Evolutionary conservation across 108 stramenopile genomes (phyloP), one percentile per base, ranked within the genome.

Genomic region (Nitzschia palea): DNA sequence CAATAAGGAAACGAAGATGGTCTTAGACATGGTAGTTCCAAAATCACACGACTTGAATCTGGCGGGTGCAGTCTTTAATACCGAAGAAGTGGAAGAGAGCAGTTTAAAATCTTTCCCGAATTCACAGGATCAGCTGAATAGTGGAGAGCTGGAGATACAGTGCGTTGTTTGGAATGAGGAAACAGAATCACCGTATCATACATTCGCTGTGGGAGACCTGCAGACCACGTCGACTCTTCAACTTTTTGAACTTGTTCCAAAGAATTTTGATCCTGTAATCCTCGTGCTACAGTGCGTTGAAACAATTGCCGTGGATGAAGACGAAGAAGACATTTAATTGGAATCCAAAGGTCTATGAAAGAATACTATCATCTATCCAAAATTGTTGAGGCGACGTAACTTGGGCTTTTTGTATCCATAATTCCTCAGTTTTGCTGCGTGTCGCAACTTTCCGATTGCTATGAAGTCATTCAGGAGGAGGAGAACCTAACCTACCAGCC

Each of bases 271-370:
- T 42, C 75, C 75, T 4, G 64, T 76, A 27, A 47, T 42, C 43
- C n/a, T 76, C 14, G 25, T 55, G 23, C 6, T 76, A 26, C 75
- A 64, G 43, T 50, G 55, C 27, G 53, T 33, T n/a, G 67, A 76
- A 48, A 30, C 42, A 2, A 40, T 58, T 1, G 32, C 34, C 30
- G 55, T 69, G 26, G 68, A 68, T 22, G 67, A 68, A 4, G 75
- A 76, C 35, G 67, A 68, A 54, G 75, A 76, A 52, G 75, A 76
- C 43, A 68, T 76, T 55, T 55, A 50, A n/a, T n/a, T n/a, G n/a
- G n/a, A n/a, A n/a, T n/a, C n/a, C n/a, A n/a, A n/a, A n/a, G n/a
- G n/a, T n/a, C n/a, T n/a, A n/a, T n/a, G n/a, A n/a, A n/a, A n/a
- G n/a, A n/a, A n/a, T n/a, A n/a, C n/a, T n/a, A n/a, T n/a, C n/a